Evolutionary conservation across 441 rosid species (phyloP), one percentile per base, ranked within the genome.

Genomic region (Jatropha multifida): DNA sequence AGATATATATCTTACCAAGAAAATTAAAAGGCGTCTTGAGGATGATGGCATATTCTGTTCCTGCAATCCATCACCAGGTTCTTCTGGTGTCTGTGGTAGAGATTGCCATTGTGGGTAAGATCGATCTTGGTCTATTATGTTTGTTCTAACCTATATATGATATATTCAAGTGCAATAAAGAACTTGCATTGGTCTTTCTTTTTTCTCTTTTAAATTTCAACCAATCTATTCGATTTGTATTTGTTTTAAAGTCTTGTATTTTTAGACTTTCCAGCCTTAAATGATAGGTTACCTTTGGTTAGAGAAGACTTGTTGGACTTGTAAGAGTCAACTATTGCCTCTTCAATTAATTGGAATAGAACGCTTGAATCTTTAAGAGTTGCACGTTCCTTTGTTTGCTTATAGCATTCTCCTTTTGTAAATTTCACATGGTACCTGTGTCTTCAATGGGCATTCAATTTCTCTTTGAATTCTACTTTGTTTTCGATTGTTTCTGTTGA

Each of bases 1-100:
- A 94, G 99, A 94, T 80, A 86, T 90, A 82, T 94, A 94, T 83
- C 91, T 89, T 68, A 87, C 94, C 5, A 96, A 92, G 90, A 91
- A 65, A 89, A 65, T 89, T 67, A 96, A 88, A 76, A 89, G 80
- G 80, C 91, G 91, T 64, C 82, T 87, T 70, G 92, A 93, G 38
- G 97, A 94, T 82, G 97, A 96, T 84, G 99, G 99, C 71, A 96
- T 96, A 75, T 96, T 96, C 85, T 96, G 99, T 83, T 89, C 99
- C 74, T 96, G 99, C 80, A 80, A 82, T 55, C 67, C 84, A 46
- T 85, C 90, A 17, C 86, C 89, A 15, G 94, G 82, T 81, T 90
- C 97, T 76, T 83, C 97, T 38, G 77, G 75, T 56, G 88, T 89
- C 1, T 92, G 99, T 69, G 94, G 84, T 26, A 88, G 89, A 86